Percentiles rank a stretch among this genome's conserved stretches.
These are phyloP conservation scores for Saccharum officinarum DNA, from an alignment of 176 grass and related monocot genomes.

Conservation along the genomic window DNA sequence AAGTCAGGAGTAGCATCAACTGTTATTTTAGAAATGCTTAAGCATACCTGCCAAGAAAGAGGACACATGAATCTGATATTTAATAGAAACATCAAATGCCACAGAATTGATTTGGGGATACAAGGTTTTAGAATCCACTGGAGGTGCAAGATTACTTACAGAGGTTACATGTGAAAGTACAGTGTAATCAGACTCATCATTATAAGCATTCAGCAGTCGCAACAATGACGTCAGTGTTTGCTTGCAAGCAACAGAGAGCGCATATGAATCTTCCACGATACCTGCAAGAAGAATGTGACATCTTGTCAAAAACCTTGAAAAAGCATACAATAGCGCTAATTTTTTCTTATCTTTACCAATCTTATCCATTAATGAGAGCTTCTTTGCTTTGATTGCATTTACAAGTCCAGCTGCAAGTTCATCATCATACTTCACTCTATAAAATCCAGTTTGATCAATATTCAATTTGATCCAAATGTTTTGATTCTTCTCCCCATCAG, in stretches of 20 bases:
- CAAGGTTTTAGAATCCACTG: constrained; percentile 11
- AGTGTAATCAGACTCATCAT: constrained; percentile 74
- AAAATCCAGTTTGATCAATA: constrained; percentile 85
- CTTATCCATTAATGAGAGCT: constrained; percentile 77
- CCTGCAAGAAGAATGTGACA: constrained; percentile 49
- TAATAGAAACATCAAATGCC: background rate
- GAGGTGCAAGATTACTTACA: constrained; percentile 54
- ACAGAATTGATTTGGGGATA: constrained; percentile 14
- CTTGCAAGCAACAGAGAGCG: constrained; percentile 76
- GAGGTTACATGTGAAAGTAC: constrained; percentile 78
- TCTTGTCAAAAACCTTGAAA: constrained; percentile 3
- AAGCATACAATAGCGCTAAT: background rate
- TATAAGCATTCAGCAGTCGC: constrained; percentile 75
- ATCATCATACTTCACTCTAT: constrained; percentile 92
- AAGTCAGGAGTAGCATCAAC: constrained; percentile 72
- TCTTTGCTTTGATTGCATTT: constrained; percentile 67
- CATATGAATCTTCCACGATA: constrained; percentile 77
- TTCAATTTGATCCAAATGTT: constrained; percentile 87
- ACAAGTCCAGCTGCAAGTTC: constrained; percentile 71
- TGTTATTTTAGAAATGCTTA: constrained; percentile 57
- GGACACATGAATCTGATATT: constrained; percentile 4
- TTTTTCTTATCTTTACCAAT: constrained; percentile 54
- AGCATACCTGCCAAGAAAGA: constrained; percentile 56
- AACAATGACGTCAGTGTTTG: constrained; percentile 79
- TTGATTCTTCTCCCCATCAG: constrained; percentile 26